phyloP scores from a whole-genome alignment of 805 yeast species.

The Yamadazyma phyllophila region DNA sequence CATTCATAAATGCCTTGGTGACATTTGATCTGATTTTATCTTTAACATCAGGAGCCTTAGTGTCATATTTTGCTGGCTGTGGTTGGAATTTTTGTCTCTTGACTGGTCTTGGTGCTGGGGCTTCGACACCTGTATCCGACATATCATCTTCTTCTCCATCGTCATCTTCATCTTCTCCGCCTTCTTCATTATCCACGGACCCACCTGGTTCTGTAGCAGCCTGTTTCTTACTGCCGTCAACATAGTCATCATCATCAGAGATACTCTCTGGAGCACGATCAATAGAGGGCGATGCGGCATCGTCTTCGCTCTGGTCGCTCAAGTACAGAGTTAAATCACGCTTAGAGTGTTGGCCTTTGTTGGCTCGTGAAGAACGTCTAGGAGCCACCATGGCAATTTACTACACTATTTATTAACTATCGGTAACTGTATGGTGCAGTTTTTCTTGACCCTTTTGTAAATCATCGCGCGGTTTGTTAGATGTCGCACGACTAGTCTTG shows the following conservation, averaged over 20 bases:
- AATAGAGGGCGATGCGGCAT: not conserved
- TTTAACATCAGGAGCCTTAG: not conserved
- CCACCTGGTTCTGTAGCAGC: not conserved
- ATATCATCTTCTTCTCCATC: not conserved
- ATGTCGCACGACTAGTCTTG: not conserved
- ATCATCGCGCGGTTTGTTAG: too few species aligned
- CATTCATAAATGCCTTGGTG: slow-evolving; percentile 47
- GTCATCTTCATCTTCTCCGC: not conserved
- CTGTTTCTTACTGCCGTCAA: not conserved
- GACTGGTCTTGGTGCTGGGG: not conserved
- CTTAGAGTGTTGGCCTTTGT: slow-evolving; percentile 39
- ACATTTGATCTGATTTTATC: slow-evolving; percentile 48
- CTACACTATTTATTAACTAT: too few species aligned
- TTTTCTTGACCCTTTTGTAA: too few species aligned
- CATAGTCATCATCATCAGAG: slow-evolving; percentile 7
- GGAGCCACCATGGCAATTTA: not conserved
- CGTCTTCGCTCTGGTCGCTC: slow-evolving; percentile 12
- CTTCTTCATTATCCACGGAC: not conserved
- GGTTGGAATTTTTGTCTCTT: not conserved
- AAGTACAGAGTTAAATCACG: slow-evolving; percentile 13
- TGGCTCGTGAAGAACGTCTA: slow-evolving; percentile 37
- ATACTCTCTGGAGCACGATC: not conserved
- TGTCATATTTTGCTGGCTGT: not conserved
- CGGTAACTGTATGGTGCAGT: too few species aligned
- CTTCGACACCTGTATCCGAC: not conserved